Percentiles rank a stretch among this genome's conserved stretches.
Evolutionary conservation across 1,284 basidiomycete genomes (phyloP).

Genomic region (Ustilago vetiveriae): DNA sequence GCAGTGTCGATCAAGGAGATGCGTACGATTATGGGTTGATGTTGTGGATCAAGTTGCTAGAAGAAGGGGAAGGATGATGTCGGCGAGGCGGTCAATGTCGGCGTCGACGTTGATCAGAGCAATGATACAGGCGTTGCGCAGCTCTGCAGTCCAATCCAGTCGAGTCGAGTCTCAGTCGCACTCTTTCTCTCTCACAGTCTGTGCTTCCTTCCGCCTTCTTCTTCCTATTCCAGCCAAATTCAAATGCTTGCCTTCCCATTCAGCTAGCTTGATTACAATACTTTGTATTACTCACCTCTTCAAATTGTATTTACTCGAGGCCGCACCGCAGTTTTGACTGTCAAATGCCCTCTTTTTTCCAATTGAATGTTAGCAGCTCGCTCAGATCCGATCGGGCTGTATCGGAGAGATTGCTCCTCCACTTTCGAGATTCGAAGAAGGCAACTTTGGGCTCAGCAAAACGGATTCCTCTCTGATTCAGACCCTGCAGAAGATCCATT

Average conservation of each 20-base stretch:
- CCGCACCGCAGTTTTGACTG: conserved; percentile 32
- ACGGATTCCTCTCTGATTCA: neutral
- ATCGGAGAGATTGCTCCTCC: conserved; percentile 10
- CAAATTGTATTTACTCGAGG: conserved; percentile 6
- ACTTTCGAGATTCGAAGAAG: neutral
- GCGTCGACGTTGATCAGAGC: conserved; percentile 8
- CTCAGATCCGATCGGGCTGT: conserved; percentile 2
- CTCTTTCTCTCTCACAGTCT: neutral
- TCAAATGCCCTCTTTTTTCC: neutral
- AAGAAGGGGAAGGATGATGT: conserved; percentile 8
- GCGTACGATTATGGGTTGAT: conserved; percentile 21
- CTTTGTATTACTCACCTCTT: neutral
- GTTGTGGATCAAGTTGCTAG: conserved; percentile 15
- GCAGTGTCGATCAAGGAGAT: neutral
- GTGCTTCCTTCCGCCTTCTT: conserved; percentile 1
- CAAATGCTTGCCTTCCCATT: neutral
- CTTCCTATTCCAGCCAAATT: neutral
- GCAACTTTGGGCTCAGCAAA: conserved; percentile 2
- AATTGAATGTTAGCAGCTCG: neutral
- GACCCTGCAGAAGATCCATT: conserved; percentile 12
- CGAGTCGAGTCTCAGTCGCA: neutral
- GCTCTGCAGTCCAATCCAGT: no score
- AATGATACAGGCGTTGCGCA: neutral
- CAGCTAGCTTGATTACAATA: neutral
- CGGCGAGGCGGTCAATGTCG: conserved; percentile 6